Evolutionary conservation across 805 yeast genomes (phyloP), one percentile per base, ranked within the genome.

Genomic region (Candida maris): DNA sequence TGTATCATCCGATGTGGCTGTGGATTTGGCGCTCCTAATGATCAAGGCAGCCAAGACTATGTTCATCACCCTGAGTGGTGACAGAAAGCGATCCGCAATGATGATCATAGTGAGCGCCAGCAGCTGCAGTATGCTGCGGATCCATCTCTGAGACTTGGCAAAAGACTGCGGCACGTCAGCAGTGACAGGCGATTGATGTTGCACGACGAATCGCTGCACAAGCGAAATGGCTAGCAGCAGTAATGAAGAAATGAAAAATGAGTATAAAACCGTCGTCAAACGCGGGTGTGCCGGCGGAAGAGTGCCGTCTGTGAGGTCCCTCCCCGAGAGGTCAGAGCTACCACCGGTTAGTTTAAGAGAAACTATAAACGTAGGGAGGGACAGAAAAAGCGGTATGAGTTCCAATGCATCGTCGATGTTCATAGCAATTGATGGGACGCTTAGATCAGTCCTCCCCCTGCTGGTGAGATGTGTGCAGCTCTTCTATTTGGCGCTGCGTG

Each of bases 341-440:
- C 23, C 34, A 29, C 45, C 38, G 6, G 58, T 48, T 10, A 59
- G 39, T 4, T 54, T 51, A 28, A 57, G 44, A 2, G 67, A 61
- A 10, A 57, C 51, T 27, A 56, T 40, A 12, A 63, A 41, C 0
- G 63, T 57, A 10, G 68, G 67, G 7, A 63, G 37, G 1, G 66
- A 50, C 29, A 63, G 34, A 27, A 57, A 57, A 20, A 60, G 34
- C 5, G 68, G 68, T 1, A 65, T 52, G 14, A 54, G 40, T 23
- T 58, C 62, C 6, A 56, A 39, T 17, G 53, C 28, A 13, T 33
- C 37, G 9, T 38, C 39, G 5, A 51, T n/a, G 10, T 16, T 16
- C 28, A 25, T 25, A 7, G 10, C 15, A 25, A 25, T 21, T 8
- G 24, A 21, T 12, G 12, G 12, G 8, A 21, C 24, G 8, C 24